Evolutionary conservation across 2,329 filamentous ascomycete species (phyloP), one percentile per base, ranked within the genome.

Genomic region (Zymoseptoria brevis): DNA sequence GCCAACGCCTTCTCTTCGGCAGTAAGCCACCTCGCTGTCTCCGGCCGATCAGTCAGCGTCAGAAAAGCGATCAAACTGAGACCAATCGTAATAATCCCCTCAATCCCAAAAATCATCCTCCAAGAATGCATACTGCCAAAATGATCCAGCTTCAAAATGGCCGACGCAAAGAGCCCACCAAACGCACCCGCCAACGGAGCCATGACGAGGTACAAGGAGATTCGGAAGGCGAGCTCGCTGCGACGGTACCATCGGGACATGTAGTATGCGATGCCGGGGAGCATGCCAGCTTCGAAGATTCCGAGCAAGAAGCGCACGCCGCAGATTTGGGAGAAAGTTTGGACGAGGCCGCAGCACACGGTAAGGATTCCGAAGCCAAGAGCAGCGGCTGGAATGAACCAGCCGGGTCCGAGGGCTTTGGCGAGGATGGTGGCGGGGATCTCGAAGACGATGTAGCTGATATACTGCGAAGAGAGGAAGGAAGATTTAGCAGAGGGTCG

Each of bases 221-320:
- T 75, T 0, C 87, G 80, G 70, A 88, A 88, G 0, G 83, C 80
- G 5, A 90, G 75, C 71, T 90, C 87, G 54, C 80, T 81, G 30
- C 84, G 78, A n/a, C 85, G 78, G 65, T 89, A 90, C 87, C 87
- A 90, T 55, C 87, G 77, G 0, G 82, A 86, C 19, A 89, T 74
- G 66, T 89, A 90, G 72, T 89, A 90, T 0, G 86, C 86, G 49
- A 89, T 88, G 0, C 87, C 87, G 0, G 87, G 87, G 57, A 90
- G 72, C 81, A 90, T 84, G 7, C 87, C 87, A 0, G 87, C 85
- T 72, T 91, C 88, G 59, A 89, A 89, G 9, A 87, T 72, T 4
- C 76, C 77, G 3, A 71, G 61, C 1, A 67, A 53, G 65, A 90
- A 89, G 4, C 87, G 82, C 0, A 89, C 85, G 13, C 79, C 86